Percentiles rank a stretch among this genome's conserved stretches.
These are phyloP conservation scores for Mucor irregularis DNA, from an alignment of 371 early-diverging fungal genomes.

Conservation along the genomic window DNA sequence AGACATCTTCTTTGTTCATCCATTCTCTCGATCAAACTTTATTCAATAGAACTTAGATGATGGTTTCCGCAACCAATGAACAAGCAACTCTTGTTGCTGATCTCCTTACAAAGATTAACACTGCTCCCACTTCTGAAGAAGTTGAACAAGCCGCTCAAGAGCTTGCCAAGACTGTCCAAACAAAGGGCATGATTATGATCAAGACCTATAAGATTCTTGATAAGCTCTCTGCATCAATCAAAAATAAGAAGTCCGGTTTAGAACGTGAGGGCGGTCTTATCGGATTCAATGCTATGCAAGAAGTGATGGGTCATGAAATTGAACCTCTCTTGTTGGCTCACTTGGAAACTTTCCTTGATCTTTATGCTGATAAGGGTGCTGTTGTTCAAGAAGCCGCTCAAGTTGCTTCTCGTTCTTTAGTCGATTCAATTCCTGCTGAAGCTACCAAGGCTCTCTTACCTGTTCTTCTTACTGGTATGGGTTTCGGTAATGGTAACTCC, in stretches of 20 bases:
- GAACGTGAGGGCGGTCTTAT: constrained; percentile 75
- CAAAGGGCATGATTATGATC: constrained; percentile 56
- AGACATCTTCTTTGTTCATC: background rate
- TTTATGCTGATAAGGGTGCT: constrained; percentile 72
- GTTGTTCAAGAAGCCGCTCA: constrained; percentile 77
- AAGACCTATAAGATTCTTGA: constrained; percentile 59
- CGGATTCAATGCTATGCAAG: constrained; percentile 66
- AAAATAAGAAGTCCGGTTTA: constrained; percentile 72
- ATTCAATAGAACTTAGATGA: constrained; percentile 10
- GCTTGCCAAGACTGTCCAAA: constrained; percentile 49
- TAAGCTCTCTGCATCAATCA: constrained; percentile 53
- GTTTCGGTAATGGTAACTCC: constrained; percentile 42
- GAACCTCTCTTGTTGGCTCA: constrained; percentile 67
- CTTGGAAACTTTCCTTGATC: constrained; percentile 59
- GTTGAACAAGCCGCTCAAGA: constrained; percentile 59
- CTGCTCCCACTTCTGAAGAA: constrained; percentile 60
- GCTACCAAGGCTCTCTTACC: constrained; percentile 63
- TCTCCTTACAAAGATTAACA: constrained; percentile 57
- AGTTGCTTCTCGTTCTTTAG: constrained; percentile 54
- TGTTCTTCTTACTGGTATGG: constrained; percentile 62
- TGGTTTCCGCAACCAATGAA: constrained; percentile 30
- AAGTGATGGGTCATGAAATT: constrained; percentile 52
- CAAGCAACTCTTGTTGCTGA: constrained; percentile 31
- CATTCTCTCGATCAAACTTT: background rate
- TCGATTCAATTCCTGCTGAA: constrained; percentile 55